phyloP scores from a whole-genome alignment of 73 alveolate genomes.

The Tetrahymena elliotti region DNA sequence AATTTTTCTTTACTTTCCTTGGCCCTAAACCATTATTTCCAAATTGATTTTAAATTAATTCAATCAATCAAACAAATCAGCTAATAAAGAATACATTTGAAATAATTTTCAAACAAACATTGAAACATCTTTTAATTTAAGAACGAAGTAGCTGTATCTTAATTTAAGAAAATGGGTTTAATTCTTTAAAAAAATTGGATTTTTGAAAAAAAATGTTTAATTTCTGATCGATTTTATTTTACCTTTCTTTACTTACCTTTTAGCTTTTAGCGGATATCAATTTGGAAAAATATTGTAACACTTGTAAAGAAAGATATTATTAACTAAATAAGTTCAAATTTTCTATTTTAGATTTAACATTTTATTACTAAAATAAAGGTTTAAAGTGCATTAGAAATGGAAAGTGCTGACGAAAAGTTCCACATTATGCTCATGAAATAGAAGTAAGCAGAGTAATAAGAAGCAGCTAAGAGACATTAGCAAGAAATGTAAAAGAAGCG shows the following conservation, averaged over 20 bases:
- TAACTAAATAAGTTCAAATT: background rate
- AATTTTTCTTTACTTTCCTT: background rate
- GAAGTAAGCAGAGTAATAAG: background rate
- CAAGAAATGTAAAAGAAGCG: background rate
- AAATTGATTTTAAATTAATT: too few species aligned
- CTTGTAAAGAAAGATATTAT: background rate
- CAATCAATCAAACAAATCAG: too few species aligned
- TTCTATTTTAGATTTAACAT: background rate
- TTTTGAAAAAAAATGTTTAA: background rate
- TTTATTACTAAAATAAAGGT: background rate
- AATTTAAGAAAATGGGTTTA: background rate
- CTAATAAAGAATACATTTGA: too few species aligned
- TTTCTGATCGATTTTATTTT: background rate
- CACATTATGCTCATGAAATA: conserved; percentile 45
- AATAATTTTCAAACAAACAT: too few species aligned
- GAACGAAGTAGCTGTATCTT: background rate
- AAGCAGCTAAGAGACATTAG: background rate
- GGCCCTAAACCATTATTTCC: too few species aligned
- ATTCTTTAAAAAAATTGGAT: background rate
- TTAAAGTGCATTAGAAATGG: conserved; percentile 90
- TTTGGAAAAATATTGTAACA: background rate
- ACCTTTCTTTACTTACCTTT: too few species aligned
- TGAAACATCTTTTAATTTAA: too few species aligned
- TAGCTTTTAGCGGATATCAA: background rate
- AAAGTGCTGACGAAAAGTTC: conserved; percentile 87